A percentile compares a stretch with the other conserved stretches of the same genome.
Evolutionary conservation across 768 basidiomycete species (phyloP).

Genomic region (Calocybe cyanea): DNA sequence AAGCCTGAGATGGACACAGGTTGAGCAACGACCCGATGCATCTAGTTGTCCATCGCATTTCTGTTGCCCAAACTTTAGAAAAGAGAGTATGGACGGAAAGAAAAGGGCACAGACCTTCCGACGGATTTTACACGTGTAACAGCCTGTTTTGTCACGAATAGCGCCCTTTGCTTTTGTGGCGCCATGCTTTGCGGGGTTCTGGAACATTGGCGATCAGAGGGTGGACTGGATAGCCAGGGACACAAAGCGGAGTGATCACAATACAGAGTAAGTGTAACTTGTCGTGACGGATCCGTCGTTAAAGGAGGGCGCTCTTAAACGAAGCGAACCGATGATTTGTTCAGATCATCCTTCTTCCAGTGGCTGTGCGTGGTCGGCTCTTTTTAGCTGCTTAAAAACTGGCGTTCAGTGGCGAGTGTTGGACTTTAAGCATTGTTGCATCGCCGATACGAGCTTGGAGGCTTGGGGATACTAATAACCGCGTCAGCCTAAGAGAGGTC

Average conservation of each 20-base stretch:
- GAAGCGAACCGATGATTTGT: no score
- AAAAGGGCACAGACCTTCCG: constrained; percentile 55
- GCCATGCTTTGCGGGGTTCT: constrained; percentile 41
- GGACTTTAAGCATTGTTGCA: no score
- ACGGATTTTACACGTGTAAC: constrained; percentile 85
- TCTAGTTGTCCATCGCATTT: constrained; percentile 82
- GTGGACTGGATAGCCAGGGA: constrained; percentile 3
- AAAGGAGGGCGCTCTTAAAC: no score
- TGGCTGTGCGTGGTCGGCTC: no score
- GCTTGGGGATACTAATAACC: no score
- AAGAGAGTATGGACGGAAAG: constrained; percentile 14
- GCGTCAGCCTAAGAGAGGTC: no score
- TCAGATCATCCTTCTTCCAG: no score
- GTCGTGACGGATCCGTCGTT: no score
- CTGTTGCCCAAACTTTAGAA: constrained; percentile 39
- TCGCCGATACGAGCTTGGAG: no score
- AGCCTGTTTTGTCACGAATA: constrained; percentile 82
- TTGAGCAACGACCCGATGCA: constrained; percentile 60
- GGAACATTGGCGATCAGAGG: constrained; percentile 27
- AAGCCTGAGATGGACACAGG: constrained; percentile 75
- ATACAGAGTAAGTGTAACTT: no score
- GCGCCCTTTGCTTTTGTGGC: constrained; percentile 77
- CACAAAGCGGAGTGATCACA: background rate
- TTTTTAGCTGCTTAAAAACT: no score
- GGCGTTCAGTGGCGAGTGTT: no score